phyloP scores from a whole-genome alignment of 371 early-diverging fungal species.

The Haplosporangium sp. region DNA sequence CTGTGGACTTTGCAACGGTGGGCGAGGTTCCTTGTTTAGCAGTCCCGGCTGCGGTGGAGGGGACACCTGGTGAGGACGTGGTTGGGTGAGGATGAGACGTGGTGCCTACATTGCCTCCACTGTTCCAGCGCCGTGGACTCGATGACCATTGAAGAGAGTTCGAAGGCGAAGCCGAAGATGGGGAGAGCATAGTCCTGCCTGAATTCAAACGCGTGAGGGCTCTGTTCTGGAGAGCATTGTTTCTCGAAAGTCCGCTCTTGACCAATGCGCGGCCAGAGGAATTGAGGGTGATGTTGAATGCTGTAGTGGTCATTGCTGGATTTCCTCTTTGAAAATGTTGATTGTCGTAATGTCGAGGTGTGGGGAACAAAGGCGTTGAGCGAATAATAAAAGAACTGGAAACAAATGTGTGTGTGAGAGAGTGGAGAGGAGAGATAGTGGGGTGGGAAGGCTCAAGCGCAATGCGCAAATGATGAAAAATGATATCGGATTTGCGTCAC shows the following conservation, averaged over 20 bases:
- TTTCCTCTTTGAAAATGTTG: not conserved
- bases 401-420: no score
- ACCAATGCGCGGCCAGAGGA: not conserved
- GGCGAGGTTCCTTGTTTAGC: not conserved
- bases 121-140: constrained; percentile 1
- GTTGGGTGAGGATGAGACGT: not conserved
- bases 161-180: not conserved
- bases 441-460: no score
- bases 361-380: no score
- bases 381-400: no score
- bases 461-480: no score
- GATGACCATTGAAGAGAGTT: not conserved
- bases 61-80: constrained; percentile 2
- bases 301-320: constrained; percentile 1
- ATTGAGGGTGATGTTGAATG: not conserved
- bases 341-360: not conserved
- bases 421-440: no score
- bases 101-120: not conserved
- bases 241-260: not conserved
- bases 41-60: not conserved
- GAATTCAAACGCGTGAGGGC: constrained; percentile 12
- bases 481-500: no score
- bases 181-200: constrained; percentile 6
- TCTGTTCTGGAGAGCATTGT: not conserved
- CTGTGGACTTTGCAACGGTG: not conserved